Base-by-base conservation (phyloP, 202 grass and related monocot genomes). In the Bolboschoenoplectus hybrid region DNA sequence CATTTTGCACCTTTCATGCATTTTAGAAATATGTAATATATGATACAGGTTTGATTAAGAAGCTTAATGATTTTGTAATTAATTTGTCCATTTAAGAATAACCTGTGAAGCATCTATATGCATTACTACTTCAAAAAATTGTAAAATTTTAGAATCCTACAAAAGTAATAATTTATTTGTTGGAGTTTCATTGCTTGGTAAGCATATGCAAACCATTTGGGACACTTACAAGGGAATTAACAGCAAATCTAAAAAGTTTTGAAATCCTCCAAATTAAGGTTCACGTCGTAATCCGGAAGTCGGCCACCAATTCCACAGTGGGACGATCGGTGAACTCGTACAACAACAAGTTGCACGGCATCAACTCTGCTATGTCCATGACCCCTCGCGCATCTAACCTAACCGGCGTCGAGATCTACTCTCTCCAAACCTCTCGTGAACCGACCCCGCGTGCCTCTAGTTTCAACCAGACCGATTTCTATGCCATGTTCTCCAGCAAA, bases 381-480 rank as follows among this genome's bases (percentile, higher is more conserved):
- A 98, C 95, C 2, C 95, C 95, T 62, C 83, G 95, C 3, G 95
- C 95, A 1, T 98, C 95, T n/a, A 98, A 98, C 86, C 86, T 98
- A 13, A 95, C 95, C 0, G 95, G 95, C 11, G 95, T 98, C 6
- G 95, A 98, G 90, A 98, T 98, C 85, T 98, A 98, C 87, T 98
- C 95, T 7, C 81, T 98, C 73, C 95, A 95, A 88, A 92, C 93
- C 17, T 98, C 95, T 20, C 34, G 91, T n/a, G 95, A 98, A 85
- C 95, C 95, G 26, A 98, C 95, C 51, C 95, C 95, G 11, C 67
- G 95, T 0, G 91, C 84, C 3, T 98, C 95, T 44, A 98, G 95
- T 88, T 98, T 98, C 86, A 98, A 98, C 95, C 95, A 98, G 91
- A 87, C 91, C 0, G 95, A 98, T 52, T 98, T 98, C 87, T 95